phyloP scores from a whole-genome alignment of 2,329 filamentous ascomycete species.

The Cercospora zeae-maydis region DNA sequence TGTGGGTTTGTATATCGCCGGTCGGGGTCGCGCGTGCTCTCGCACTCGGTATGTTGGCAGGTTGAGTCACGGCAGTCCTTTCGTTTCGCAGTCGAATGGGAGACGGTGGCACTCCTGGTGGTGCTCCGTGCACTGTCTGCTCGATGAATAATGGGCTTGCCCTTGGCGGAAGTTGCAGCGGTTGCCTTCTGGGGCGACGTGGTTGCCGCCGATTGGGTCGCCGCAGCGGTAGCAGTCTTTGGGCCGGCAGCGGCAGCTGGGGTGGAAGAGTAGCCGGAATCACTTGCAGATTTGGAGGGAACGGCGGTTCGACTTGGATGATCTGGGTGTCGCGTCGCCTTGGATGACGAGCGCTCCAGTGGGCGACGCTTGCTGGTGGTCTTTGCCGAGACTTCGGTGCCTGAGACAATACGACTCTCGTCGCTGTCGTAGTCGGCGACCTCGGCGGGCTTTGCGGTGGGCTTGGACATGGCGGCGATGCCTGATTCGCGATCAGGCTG shows the following conservation, averaged over 20 bases:
- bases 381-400: constrained; percentile 46
- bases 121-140: constrained; percentile 44
- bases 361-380: constrained; percentile 38
- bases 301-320: constrained; percentile 38
- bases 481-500: neutral
- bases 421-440: constrained; percentile 45
- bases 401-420: constrained; percentile 42
- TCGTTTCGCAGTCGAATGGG: constrained; percentile 1
- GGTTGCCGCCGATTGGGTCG: constrained; percentile 5
- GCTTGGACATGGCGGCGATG: constrained; percentile 11
- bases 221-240: constrained; percentile 7
- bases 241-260: constrained; percentile 16
- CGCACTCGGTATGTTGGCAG: constrained; percentile 38
- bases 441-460: constrained; percentile 21
- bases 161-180: constrained; percentile 16
- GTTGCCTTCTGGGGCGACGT: constrained; percentile 9
- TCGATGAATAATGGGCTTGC: constrained; percentile 29
- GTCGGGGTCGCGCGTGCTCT: constrained; percentile 20
- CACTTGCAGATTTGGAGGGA: constrained; percentile 45
- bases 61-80: constrained; percentile 47
- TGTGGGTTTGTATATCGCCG: constrained; percentile 26
- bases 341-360: constrained; percentile 27
- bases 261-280: constrained; percentile 59
- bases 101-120: constrained; percentile 31
- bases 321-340: constrained; percentile 28